Evolutionary conservation across 2,329 filamentous ascomycete genomes (phyloP).

Genomic region (Epichloe hybrida): DNA sequence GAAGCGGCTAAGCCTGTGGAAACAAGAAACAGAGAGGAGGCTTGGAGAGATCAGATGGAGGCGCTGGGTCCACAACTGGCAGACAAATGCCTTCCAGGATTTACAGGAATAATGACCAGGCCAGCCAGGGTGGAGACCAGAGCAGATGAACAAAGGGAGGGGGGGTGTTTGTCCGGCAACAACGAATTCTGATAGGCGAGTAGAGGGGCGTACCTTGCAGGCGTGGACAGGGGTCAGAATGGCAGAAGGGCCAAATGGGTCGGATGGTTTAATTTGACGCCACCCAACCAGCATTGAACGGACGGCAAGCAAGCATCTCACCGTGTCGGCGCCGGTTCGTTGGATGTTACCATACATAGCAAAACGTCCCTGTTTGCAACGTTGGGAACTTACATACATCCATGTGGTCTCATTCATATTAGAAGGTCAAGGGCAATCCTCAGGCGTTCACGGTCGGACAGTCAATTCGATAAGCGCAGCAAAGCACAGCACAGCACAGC

Average conservation of each 20-base stretch:
- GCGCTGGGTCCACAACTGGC: neutral
- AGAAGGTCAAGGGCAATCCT: too few species aligned
- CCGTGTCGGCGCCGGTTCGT: too few species aligned
- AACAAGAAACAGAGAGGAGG: slow-evolving; percentile 7
- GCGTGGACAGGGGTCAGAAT: neutral
- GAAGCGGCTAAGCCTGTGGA: slow-evolving; percentile 12
- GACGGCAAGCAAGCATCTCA: neutral
- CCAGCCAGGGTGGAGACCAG: neutral
- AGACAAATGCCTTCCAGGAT: neutral
- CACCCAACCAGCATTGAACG: neutral
- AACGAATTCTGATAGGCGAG: neutral
- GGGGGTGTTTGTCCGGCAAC: neutral
- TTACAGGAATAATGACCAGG: neutral
- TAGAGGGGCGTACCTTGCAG: slow-evolving; percentile 4
- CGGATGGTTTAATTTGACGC: slow-evolving; percentile 4
- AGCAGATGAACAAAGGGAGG: neutral
- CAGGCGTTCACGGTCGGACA: too few species aligned
- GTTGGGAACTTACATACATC: too few species aligned
- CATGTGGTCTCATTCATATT: too few species aligned
- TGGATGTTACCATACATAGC: too few species aligned
- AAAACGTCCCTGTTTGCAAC: too few species aligned
- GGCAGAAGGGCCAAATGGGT: neutral
- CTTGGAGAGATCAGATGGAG: slow-evolving; percentile 1
- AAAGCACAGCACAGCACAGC: too few species aligned
- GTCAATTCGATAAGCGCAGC: too few species aligned